These are phyloP conservation scores for Fusarium sp. DNA, from an alignment of 2,329 filamentous ascomycete species.

Conservation along the genomic window DNA sequence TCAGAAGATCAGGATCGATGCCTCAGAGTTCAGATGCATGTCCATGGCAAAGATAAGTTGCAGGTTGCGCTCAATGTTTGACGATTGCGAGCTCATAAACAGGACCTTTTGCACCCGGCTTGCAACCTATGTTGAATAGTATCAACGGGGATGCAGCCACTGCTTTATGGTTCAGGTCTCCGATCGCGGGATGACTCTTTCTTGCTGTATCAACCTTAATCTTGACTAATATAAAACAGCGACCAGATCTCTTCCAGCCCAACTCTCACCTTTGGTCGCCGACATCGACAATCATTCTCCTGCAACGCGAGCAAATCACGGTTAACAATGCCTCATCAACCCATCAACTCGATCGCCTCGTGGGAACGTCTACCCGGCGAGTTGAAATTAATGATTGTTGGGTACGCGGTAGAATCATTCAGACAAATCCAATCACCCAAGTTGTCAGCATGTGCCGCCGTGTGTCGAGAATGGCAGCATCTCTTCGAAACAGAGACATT, in stretches of 20 bases:
- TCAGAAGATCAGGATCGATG: background rate
- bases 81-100: background rate
- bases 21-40: background rate
- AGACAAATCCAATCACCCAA: background rate
- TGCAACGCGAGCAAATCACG: background rate
- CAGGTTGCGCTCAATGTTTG: background rate
- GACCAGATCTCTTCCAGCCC: background rate
- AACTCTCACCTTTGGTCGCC: background rate
- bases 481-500: background rate
- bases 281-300: background rate
- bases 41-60: background rate
- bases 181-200: background rate
- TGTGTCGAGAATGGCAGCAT: background rate
- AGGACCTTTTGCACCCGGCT: background rate
- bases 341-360: background rate
- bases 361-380: background rate
- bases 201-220: background rate
- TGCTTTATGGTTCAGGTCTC: background rate
- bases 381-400: background rate
- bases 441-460: background rate
- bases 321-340: background rate
- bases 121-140: background rate
- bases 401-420: background rate
- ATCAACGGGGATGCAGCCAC: background rate
- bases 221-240: background rate